phyloP scores from a whole-genome alignment of 78 protist species.

The Salpingoeca rosetta region DNA sequence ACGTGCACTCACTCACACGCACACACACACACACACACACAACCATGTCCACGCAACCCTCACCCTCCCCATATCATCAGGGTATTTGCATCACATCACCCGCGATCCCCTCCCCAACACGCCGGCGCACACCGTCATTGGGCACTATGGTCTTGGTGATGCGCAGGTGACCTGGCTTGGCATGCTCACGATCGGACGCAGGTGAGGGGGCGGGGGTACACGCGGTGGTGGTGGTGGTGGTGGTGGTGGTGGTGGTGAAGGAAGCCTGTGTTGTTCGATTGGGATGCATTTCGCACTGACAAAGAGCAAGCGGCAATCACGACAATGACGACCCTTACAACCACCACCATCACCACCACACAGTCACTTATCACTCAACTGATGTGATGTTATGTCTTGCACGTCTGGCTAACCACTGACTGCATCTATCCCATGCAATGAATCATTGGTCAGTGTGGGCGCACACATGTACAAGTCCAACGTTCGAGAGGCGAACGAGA shows the following conservation, averaged over 20 bases:
- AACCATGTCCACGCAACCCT: not conserved
- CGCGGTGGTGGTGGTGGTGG: too few relatives aligned
- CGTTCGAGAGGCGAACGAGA: not conserved
- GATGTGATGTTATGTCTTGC: too few relatives aligned
- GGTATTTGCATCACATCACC: not conserved
- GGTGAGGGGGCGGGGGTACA: not conserved
- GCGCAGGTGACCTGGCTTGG: slow-evolving; percentile 2
- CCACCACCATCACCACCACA: too few relatives aligned
- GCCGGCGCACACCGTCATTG: not conserved
- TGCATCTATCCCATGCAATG: not conserved
- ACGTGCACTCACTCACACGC: not conserved
- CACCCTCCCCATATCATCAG: not conserved
- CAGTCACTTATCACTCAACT: too few relatives aligned
- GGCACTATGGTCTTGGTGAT: not conserved
- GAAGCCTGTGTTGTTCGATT: too few relatives aligned
- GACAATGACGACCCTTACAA: too few relatives aligned
- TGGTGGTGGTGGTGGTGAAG: too few relatives aligned
- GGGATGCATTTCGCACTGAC: too few relatives aligned
- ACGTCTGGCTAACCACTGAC: too few relatives aligned
- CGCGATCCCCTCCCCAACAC: not conserved
- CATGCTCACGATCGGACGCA: not conserved
- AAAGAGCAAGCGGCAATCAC: too few relatives aligned
- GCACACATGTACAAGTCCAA: not conserved
- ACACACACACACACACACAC: not conserved
- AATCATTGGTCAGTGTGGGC: not conserved